phyloP scores from a whole-genome alignment of 768 basidiomycete genomes.

The Suillus weaverae region DNA sequence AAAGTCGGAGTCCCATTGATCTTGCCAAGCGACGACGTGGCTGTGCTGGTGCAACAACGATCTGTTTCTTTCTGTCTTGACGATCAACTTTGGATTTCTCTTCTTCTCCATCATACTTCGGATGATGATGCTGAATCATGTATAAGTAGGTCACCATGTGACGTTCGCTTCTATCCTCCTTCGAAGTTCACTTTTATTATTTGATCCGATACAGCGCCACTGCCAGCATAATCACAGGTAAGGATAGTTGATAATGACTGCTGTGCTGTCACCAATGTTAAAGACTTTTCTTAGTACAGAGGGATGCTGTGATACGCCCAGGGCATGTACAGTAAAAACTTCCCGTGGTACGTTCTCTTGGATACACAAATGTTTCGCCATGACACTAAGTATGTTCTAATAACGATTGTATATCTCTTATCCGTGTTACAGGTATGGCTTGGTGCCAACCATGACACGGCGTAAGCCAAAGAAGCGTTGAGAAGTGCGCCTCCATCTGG shows the following conservation, averaged over 20 bases:
- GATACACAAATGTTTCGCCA: neutral
- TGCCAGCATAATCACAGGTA: neutral
- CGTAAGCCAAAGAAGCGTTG: neutral
- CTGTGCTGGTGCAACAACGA: neutral
- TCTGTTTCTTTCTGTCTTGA: neutral
- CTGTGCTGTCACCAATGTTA: neutral
- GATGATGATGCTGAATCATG: neutral
- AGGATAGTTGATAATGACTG: neutral
- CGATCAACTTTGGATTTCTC: neutral
- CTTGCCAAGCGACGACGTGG: neutral
- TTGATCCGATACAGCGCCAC: neutral
- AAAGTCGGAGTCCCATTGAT: neutral
- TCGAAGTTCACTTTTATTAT: neutral
- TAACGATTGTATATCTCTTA: neutral
- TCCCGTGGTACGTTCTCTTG: neutral
- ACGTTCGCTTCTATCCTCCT: neutral
- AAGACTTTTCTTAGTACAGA: neutral
- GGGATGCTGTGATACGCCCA: neutral
- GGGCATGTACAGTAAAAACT: too few species aligned
- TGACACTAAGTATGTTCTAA: neutral
- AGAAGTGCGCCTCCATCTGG: neutral
- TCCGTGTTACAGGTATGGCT: neutral
- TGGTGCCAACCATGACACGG: neutral
- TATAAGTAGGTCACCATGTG: neutral
- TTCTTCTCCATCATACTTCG: neutral